These are phyloP conservation scores for Ilyonectria robusta DNA, from an alignment of 2,329 filamentous ascomycete species.

Conservation along the genomic window DNA sequence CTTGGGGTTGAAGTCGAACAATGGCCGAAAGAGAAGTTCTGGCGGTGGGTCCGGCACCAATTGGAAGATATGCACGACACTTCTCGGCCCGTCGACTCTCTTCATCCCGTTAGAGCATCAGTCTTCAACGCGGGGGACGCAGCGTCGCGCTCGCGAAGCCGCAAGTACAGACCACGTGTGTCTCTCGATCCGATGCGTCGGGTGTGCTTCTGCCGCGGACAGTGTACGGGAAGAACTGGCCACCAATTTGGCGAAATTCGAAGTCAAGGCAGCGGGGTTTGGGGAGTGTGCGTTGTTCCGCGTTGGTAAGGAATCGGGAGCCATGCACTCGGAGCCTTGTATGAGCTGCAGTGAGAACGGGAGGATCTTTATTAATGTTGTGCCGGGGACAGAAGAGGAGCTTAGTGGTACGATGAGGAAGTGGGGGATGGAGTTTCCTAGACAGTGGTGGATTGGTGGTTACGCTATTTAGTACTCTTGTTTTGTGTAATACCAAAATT, in stretches of 20 bases:
- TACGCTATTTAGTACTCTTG: background rate
- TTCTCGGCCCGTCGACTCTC: constrained; percentile 62
- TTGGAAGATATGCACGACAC: constrained; percentile 64
- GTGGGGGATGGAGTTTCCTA: constrained; percentile 58
- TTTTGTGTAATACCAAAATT: too few relatives aligned
- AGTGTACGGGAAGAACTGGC: constrained; percentile 55
- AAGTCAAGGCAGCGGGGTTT: constrained; percentile 35
- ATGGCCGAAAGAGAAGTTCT: background rate
- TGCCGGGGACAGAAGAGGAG: constrained; percentile 54
- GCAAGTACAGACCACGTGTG: constrained; percentile 56
- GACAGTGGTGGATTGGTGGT: constrained; percentile 51
- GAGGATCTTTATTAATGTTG: constrained; percentile 56
- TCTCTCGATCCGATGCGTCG: constrained; percentile 58
- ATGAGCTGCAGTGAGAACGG: constrained; percentile 47
- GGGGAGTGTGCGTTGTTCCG: constrained; percentile 59
- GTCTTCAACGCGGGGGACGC: constrained; percentile 50
- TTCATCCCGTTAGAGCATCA: constrained; percentile 56
- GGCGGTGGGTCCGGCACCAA: constrained; percentile 46
- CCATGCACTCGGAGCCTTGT: constrained; percentile 59
- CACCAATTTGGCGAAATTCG: constrained; percentile 43
- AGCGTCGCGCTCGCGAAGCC: constrained; percentile 47
- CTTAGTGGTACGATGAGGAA: constrained; percentile 48
- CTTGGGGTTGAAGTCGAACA: constrained; percentile 23
- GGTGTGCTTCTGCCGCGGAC: constrained; percentile 59
- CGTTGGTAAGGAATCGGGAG: constrained; percentile 57